Conservation (phyloP, 345 rosid genomes). For the Gynandropsis gynandra region DNA sequence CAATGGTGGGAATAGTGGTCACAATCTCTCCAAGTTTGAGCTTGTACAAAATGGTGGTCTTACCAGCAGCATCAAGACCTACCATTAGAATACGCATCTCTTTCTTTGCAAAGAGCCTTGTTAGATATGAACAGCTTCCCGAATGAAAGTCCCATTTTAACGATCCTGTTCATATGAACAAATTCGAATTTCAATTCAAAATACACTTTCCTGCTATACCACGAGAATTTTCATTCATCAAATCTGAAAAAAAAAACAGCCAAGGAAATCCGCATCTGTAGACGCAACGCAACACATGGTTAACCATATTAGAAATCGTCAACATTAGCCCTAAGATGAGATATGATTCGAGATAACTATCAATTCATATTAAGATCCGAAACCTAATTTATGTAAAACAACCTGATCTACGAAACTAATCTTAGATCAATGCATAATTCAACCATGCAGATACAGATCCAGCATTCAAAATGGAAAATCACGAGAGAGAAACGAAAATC, state of each 20-base stretch:
- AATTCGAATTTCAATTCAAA: neutral
- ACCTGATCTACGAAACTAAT: neutral
- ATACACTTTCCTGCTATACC: constrained; percentile 5
- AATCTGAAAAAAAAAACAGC: too few relatives aligned
- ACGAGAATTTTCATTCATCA: too few relatives aligned
- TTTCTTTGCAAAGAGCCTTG: constrained; percentile 46
- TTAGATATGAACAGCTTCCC: constrained; percentile 62
- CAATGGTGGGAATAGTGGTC: constrained; percentile 69
- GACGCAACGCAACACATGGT: too few relatives aligned
- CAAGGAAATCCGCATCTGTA: too few relatives aligned
- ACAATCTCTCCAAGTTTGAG: constrained; percentile 72
- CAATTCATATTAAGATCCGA: too few relatives aligned
- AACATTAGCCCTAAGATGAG: neutral
- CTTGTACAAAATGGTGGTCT: constrained; percentile 70
- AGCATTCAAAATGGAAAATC: too few relatives aligned
- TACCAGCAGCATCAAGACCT: constrained; percentile 40
- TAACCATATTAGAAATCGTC: too few relatives aligned
- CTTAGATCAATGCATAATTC: too few relatives aligned
- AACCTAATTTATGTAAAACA: too few relatives aligned
- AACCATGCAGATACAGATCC: too few relatives aligned
- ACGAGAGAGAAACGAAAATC: too few relatives aligned
- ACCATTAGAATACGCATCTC: constrained; percentile 37
- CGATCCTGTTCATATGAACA: constrained; percentile 16
- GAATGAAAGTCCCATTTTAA: constrained; percentile 55
- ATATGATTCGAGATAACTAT: too few relatives aligned